Conservation (phyloP, 768 basidiomycete genomes). For the Dioszegia aurantiaca region DNA sequence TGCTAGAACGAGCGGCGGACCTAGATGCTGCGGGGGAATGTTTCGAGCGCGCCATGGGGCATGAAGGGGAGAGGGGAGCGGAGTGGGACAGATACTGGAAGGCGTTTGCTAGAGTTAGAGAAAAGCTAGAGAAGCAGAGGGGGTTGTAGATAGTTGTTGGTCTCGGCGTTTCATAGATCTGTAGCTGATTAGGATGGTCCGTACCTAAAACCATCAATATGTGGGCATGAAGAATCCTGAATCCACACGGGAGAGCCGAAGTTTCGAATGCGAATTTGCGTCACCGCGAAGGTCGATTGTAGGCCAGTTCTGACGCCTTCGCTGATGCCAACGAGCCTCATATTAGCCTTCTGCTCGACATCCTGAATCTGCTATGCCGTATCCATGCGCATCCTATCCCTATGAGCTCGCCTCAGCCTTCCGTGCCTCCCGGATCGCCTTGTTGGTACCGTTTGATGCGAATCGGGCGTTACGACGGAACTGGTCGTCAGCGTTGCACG, state of each 20-base stretch:
- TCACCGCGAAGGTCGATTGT: too few species aligned
- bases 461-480: constrained; percentile 52
- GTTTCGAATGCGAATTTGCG: too few species aligned
- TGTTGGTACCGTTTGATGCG: constrained; percentile 49
- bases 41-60: constrained; percentile 42
- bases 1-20: constrained; percentile 26
- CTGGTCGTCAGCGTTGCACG: constrained; percentile 36
- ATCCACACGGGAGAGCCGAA: too few species aligned
- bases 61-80: constrained; percentile 29
- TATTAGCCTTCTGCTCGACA: too few species aligned
- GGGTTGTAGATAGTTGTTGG: too few species aligned
- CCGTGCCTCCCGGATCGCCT: constrained; percentile 46
- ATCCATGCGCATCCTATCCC: constrained; percentile 17
- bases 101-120: constrained; percentile 40
- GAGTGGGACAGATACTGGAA: constrained; percentile 43
- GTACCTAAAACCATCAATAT: too few species aligned
- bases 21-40: constrained; percentile 38
- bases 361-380: constrained; percentile 2
- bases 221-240: too few species aligned
- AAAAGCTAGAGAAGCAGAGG: constrained; percentile 27
- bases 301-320: too few species aligned
- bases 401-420: constrained; percentile 21
- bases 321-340: too few species aligned
- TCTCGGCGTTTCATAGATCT: too few species aligned
- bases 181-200: too few species aligned